phyloP scores from a whole-genome alignment of 2,329 filamentous ascomycete genomes.

The Calonectria multiphialidica region DNA sequence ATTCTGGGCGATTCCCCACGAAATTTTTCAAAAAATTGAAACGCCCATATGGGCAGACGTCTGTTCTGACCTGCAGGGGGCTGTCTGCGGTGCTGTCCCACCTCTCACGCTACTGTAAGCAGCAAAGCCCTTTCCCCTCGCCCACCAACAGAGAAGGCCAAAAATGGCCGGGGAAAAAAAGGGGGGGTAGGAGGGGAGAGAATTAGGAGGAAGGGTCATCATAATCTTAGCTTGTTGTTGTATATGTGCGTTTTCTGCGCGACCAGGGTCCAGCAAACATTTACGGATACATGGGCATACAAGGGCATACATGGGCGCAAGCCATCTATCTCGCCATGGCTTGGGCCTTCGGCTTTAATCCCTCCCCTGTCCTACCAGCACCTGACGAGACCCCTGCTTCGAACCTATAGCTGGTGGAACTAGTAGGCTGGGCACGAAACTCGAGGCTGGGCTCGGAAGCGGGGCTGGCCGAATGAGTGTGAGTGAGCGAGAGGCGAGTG shows the following conservation, averaged over 20 bases:
- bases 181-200: not conserved
- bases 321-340: not conserved
- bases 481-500: not conserved
- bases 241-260: not conserved
- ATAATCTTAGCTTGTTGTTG: not conserved
- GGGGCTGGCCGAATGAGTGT: not conserved
- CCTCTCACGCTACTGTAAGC: not conserved
- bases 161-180: not conserved
- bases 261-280: not conserved
- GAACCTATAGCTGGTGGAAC: not conserved
- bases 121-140: not conserved
- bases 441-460: not conserved
- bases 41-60: constrained; percentile 6
- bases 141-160: not conserved
- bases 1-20: not conserved
- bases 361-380: not conserved
- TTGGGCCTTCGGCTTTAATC: not conserved
- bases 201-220: not conserved
- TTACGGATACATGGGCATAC: too few species aligned
- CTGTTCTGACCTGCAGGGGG: not conserved
- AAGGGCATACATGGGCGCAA: not conserved
- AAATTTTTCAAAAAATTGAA: not conserved
- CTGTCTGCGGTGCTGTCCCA: not conserved
- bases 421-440: not conserved
- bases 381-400: not conserved